phyloP scores from a whole-genome alignment of 768 basidiomycete genomes.

The Vararia minispora region DNA sequence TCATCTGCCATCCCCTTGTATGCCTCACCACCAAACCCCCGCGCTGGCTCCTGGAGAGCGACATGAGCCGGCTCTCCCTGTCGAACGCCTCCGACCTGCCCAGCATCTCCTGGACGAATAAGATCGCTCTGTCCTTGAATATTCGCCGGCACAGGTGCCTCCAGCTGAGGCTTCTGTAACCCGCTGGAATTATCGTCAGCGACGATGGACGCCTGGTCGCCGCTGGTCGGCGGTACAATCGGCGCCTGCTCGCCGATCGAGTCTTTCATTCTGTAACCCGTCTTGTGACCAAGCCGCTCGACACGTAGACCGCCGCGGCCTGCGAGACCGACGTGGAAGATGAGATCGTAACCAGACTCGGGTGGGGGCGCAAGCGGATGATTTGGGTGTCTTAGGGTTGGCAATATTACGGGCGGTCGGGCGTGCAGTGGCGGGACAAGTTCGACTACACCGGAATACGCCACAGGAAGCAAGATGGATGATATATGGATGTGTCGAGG shows the following conservation, averaged over 20 bases:
- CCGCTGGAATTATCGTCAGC: too few relatives aligned
- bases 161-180: conserved; percentile 31
- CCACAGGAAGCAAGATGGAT: conserved; percentile 44
- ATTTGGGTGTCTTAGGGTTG: conserved; percentile 16
- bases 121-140: conserved; percentile 2
- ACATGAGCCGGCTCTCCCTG: too few relatives aligned
- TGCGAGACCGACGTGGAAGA: conserved; percentile 63
- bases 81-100: too few relatives aligned
- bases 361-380: conserved; percentile 30
- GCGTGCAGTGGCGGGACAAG: conserved; percentile 48
- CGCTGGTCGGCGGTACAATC: conserved; percentile 8
- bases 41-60: conserved; percentile 8
- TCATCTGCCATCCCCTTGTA: conserved; percentile 44
- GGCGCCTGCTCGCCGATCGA: conserved; percentile 48
- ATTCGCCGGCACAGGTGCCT: conserved; percentile 6
- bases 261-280: conserved; percentile 64
- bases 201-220: conserved; percentile 10
- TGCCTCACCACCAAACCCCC: conserved; percentile 22
- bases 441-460: conserved; percentile 45
- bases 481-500: conserved; percentile 46
- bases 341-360: conserved; percentile 52
- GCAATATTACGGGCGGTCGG: conserved; percentile 37
- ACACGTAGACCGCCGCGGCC: conserved; percentile 58
- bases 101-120: too few relatives aligned
- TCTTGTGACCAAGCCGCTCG: conserved; percentile 54